Base-by-base conservation (phyloP, 2,329 filamentous ascomycete species). In the Trichoderma pleuroti region DNA sequence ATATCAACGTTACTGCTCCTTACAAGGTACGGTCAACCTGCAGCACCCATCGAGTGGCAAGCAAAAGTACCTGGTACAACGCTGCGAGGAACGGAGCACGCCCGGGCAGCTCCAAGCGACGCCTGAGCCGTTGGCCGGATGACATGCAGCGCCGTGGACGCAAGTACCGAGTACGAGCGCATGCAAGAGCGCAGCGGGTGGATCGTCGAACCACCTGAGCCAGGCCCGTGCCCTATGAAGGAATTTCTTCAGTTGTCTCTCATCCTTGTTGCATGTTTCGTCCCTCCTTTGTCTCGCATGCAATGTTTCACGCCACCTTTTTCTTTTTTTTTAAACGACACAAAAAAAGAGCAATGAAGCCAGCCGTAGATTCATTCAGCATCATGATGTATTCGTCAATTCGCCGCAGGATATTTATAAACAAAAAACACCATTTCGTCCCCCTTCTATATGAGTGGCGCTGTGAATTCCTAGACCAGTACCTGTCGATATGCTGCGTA, bases 211-310 rank as follows among this genome's bases (percentile, higher is more conserved):
- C 46, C 24, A 66, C 46, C 30, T 57, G n/a, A 52, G 56, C 65
- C 28, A 49, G 42, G 65, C 36, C 65, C 56, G 54, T 68, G 65
- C 65, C 65, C 56, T 61, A 39, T 65, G 56, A 46, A 36, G 42
- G 54, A 42, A 66, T 57, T 66, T 68, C 56, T 52, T 36, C 54
- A 52, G 21, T n/a, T 49, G 39, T 68, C 28, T 49, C 39, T 61
- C 65, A 61, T 60, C 65, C 56, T 24, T n/a, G 56, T n/a, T n/a
- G 65, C 39, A 59, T 60, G 65, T 68, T 46, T 57, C 65, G 64
- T 61, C 39, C 63, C 63, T 66, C 63, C 65, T 68, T 36, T 68
- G 65, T 61, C 65, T 68, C 30, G 54, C 65, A 49, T 61, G 65
- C 28, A 21, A 68, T 68, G 56, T 68, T 52, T 68, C 65, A 68